Percentiles rank a stretch among this genome's conserved stretches.
Conservation (phyloP, 2,329 filamentous ascomycete species). For the Mariannaea elegans region DNA sequence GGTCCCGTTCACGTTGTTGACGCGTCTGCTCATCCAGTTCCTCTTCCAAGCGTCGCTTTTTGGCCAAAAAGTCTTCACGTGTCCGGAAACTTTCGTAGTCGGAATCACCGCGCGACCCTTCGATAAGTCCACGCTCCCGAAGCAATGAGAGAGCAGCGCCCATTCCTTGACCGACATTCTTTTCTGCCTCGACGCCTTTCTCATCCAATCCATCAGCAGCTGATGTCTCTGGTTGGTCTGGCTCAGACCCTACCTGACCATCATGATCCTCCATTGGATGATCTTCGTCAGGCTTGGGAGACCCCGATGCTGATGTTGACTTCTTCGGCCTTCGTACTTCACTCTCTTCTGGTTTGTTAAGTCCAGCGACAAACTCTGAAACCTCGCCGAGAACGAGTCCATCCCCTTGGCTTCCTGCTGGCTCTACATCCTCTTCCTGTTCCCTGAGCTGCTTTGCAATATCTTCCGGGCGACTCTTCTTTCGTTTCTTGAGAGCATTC, state of each 20-base stretch:
- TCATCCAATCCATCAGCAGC: slow-evolving; percentile 53
- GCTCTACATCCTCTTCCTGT: slow-evolving; percentile 63
- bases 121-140: slow-evolving; percentile 83
- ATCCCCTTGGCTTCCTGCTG: slow-evolving; percentile 47
- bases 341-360: slow-evolving; percentile 73
- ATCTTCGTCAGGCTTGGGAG: slow-evolving; percentile 48
- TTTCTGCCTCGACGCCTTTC: slow-evolving; percentile 86
- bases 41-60: slow-evolving; percentile 75
- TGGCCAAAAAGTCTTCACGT: slow-evolving; percentile 80
- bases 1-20: slow-evolving; percentile 87
- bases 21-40: slow-evolving; percentile 84
- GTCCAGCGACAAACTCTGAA: slow-evolving; percentile 89
- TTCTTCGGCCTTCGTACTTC: slow-evolving; percentile 63
- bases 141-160: slow-evolving; percentile 85
- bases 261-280: slow-evolving; percentile 55
- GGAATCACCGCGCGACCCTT: slow-evolving; percentile 68
- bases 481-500: slow-evolving; percentile 89
- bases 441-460: slow-evolving; percentile 82
- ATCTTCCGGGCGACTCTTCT: slow-evolving; percentile 86
- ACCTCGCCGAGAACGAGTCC: slow-evolving; percentile 96
- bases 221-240: slow-evolving; percentile 42
- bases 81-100: slow-evolving; percentile 74
- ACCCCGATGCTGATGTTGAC: slow-evolving; percentile 47
- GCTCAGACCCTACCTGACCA: slow-evolving; percentile 47
- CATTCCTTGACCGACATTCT: slow-evolving; percentile 79